phyloP scores from a whole-genome alignment of 208 protist species.

The Leishmania gerbilli region DNA sequence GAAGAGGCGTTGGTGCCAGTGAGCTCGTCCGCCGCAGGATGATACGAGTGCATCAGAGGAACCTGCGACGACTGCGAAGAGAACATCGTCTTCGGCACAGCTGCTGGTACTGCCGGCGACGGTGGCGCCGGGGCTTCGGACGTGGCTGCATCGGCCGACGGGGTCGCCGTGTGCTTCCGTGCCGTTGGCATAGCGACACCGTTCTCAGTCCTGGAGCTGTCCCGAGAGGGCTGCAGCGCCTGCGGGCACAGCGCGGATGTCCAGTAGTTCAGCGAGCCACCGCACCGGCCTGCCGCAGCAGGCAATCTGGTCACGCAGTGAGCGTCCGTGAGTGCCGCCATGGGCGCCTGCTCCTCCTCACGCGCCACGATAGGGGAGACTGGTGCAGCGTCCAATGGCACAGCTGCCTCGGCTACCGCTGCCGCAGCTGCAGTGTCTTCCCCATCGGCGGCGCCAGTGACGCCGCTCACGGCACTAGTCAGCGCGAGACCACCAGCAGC shows the following conservation, averaged over 20 bases:
- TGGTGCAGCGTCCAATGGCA: neutral
- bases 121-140: neutral
- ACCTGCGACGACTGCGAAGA: neutral
- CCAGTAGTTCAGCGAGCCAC: constrained; percentile 20
- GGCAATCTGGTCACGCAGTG: neutral
- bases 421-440: neutral
- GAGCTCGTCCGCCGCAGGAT: constrained; percentile 1
- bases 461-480: neutral
- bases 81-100: neutral
- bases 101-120: neutral
- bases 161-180: neutral
- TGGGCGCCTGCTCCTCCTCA: neutral
- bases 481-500: neutral
- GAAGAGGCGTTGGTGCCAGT: constrained; percentile 29
- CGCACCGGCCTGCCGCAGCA: neutral
- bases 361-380: neutral
- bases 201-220: neutral
- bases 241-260: constrained; percentile 14
- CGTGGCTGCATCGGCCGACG: neutral
- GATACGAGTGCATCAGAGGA: constrained; percentile 37
- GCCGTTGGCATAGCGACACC: too few relatives aligned
- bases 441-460: neutral
- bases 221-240: neutral
- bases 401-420: neutral
- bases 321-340: neutral